Base-by-base conservation (phyloP, 2,329 filamentous ascomycete species). In the Ophiostoma ulmi region DNA sequence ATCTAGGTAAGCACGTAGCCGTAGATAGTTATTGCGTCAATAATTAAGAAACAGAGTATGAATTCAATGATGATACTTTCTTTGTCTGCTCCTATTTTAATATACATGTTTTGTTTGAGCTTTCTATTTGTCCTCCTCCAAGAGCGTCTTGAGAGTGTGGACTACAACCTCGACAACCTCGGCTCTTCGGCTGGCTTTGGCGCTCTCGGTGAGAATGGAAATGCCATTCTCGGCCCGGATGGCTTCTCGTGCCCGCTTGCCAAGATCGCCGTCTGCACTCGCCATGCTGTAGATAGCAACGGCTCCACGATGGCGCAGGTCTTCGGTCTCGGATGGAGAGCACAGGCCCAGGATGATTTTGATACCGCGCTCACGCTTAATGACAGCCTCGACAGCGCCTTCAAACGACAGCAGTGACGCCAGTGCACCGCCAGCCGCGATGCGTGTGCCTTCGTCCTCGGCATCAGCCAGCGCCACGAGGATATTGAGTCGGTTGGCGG, bases 381-480 rank as follows among this genome's bases (percentile, higher is more conserved):
- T 76, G 3, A 98, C 85, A 4, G 86, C 89, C 2, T 86, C 84
- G 0, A 94, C 90, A 0, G 92, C 91, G 1, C 86, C 85, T 75
- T 95, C 92, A 78, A 90, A 93, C 39, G 88, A 87, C 0, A 93
- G 93, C 35, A 99, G 80, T 80, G 91, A 91, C 0, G 94, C 95
- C 68, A 99, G 79, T 0, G 93, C 94, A 1, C 95, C 95, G 2
- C 94, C 93, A 0, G 95, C 94, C 0, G 93, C 95, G 67, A 89
- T 88, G 39, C 94, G 84, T 0, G 93, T 97, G 0, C 87, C 88
- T 7, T 87, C 80, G 74, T 98, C 93, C 68, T 97, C 91, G 1
- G 92, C 89, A 77, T 98, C 94, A 0, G 93, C 90, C 48, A 99
- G 87, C 0, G 94, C 95, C 14, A 97, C 86, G 0, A 99, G 83